phyloP scores from a whole-genome alignment of 169 alveolate genomes.

The Plasmodium adleri region DNA sequence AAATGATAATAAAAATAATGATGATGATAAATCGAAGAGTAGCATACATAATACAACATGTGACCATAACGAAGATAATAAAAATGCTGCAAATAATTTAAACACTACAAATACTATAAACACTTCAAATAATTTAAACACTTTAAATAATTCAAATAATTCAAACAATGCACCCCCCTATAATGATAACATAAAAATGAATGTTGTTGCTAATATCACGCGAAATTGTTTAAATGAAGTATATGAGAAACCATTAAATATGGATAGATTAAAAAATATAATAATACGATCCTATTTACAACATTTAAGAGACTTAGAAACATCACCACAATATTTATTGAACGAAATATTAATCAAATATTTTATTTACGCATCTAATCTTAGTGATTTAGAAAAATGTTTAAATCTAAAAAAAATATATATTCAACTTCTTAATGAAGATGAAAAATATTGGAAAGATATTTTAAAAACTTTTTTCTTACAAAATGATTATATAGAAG shows the following conservation, averaged over 20 bases:
- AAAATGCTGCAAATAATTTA: neutral
- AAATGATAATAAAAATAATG: too few species aligned
- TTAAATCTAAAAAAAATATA: constrained; percentile 63
- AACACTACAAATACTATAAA: too few species aligned
- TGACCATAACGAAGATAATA: neutral
- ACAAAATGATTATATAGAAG: constrained; percentile 63
- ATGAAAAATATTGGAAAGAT: constrained; percentile 83
- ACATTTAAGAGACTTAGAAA: constrained; percentile 79
- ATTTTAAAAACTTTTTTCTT: constrained; percentile 70
- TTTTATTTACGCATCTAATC: constrained; percentile 64
- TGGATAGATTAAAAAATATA: constrained; percentile 78
- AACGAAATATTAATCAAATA: constrained; percentile 78
- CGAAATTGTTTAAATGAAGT: constrained; percentile 71
- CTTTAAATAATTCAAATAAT: neutral
- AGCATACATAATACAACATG: neutral
- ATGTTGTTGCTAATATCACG: constrained; percentile 69
- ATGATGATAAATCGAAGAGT: too few species aligned
- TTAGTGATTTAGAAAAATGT: constrained; percentile 72
- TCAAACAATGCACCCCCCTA: neutral
- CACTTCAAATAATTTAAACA: too few species aligned
- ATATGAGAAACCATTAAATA: constrained; percentile 69
- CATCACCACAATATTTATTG: constrained; percentile 78
- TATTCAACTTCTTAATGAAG: constrained; percentile 35
- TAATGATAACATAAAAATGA: constrained; percentile 41
- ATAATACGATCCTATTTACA: constrained; percentile 76